These are phyloP conservation scores for Dentipellis sp. DNA, from an alignment of 768 basidiomycete genomes.

Conservation along the genomic window DNA sequence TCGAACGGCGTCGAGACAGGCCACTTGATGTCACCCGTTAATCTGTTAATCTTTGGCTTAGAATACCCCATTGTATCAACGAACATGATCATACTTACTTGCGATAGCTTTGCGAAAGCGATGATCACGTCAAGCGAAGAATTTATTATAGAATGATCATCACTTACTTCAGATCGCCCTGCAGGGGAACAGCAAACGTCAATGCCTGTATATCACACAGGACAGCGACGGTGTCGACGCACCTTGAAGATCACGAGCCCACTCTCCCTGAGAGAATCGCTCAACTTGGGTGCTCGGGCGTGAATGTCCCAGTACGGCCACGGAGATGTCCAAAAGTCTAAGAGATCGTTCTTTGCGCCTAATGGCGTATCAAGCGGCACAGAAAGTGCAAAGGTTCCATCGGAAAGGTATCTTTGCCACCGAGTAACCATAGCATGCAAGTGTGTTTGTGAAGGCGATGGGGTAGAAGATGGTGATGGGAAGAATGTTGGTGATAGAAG, in stretches of 20 bases:
- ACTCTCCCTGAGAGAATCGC: conserved; percentile 40
- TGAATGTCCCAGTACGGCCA: conserved; percentile 74
- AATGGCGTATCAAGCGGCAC: conserved; percentile 52
- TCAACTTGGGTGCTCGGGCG: conserved; percentile 39
- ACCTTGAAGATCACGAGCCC: conserved; percentile 83
- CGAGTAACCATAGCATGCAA: conserved; percentile 55
- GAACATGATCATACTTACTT: conserved; percentile 44
- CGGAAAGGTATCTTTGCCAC: conserved; percentile 64
- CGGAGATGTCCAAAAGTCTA: conserved; percentile 65
- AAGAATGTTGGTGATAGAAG: conserved; percentile 64
- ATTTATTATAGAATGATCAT: not conserved
- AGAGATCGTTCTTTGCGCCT: conserved; percentile 33
- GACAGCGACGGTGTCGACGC: not conserved
- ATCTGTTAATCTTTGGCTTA: conserved; percentile 31
- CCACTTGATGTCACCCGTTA: conserved; percentile 88
- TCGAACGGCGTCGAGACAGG: conserved; percentile 70
- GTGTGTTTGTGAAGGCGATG: conserved; percentile 25
- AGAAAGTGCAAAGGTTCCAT: conserved; percentile 65
- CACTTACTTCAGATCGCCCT: conserved; percentile 91
- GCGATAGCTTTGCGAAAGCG: conserved; percentile 48
- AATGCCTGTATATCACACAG: not conserved
- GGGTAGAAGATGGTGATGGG: conserved; percentile 18
- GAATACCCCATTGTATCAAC: not conserved
- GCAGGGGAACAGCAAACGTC: not conserved
- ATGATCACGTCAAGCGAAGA: not conserved